These are phyloP conservation scores for Podospora tetraspora DNA, from an alignment of 495 filamentous ascomycete species.

Conservation along the genomic window DNA sequence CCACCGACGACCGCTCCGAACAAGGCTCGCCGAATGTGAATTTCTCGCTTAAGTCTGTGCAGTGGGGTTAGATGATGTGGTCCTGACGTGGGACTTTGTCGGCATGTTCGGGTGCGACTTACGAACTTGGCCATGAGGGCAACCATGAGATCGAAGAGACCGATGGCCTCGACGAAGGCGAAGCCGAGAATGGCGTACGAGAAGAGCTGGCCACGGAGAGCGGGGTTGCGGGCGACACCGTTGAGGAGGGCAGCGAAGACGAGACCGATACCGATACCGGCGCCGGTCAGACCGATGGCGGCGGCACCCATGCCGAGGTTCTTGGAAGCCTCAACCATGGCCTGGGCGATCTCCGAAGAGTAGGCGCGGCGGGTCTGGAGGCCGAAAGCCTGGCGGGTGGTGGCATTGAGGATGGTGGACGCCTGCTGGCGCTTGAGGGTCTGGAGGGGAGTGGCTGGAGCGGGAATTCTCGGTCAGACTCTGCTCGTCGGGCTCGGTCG, in stretches of 20 bases:
- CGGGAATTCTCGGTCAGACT: conserved; percentile 2
- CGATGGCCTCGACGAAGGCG: conserved; percentile 89
- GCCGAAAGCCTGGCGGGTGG: conserved; percentile 60
- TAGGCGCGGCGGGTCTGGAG: conserved; percentile 60
- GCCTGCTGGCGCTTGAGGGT: conserved; percentile 65
- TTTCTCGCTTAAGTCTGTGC: conserved; percentile 26
- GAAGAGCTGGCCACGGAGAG: conserved; percentile 86
- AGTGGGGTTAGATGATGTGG: conserved; percentile 11
- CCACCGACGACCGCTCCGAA: conserved; percentile 26
- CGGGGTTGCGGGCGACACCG: conserved; percentile 82
- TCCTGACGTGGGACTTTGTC: not conserved
- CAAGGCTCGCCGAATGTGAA: conserved; percentile 22
- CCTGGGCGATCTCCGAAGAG: conserved; percentile 75
- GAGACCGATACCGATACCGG: conserved; percentile 88
- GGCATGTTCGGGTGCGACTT: conserved; percentile 24
- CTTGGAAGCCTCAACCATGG: conserved; percentile 83
- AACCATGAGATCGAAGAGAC: conserved; percentile 91
- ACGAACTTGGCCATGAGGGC: conserved; percentile 79
- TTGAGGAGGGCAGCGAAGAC: conserved; percentile 83
- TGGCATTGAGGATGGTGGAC: conserved; percentile 58
- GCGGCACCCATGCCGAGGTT: conserved; percentile 82
- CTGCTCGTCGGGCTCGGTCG: conserved; percentile 6
- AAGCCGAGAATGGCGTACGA: conserved; percentile 91
- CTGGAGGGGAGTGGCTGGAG: conserved; percentile 45
- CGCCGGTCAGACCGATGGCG: conserved; percentile 84